Evolutionary conservation across 495 filamentous ascomycete species (phyloP), one percentile per base, ranked within the genome.

Genomic region (Hyaloscypha hepaticicola): DNA sequence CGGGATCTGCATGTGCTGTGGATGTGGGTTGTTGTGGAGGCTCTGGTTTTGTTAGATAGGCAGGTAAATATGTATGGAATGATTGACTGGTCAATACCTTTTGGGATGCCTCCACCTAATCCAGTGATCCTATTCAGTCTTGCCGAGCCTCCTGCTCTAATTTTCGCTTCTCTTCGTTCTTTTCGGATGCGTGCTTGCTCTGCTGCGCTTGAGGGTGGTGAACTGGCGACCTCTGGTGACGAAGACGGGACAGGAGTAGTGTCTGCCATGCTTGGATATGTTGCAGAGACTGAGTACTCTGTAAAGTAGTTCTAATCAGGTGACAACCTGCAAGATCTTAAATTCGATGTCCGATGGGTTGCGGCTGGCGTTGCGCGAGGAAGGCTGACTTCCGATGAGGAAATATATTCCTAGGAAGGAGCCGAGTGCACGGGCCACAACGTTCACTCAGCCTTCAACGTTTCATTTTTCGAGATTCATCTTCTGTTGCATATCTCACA

Each of bases 131-230:
- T 90, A 64, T 93, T 87, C 61, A 99, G 80, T 66, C 95, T 83
- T 26, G 87, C 83, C 34, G 86, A 85, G 41, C 91, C 95, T 57
- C 89, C 90, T 61, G 89, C 90, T 69, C 85, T 88, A 76, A 97
- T 89, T 78, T 96, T 97, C 29, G 93, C 91, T 76, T 96, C 90
- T 25, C 92, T 86, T 41, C 92, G 87, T 75, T 96, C 93, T 67
- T 95, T 93, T 67, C 94, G 92, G 41, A 92, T 81, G 22, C 92
- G 89, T 27, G 91, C 90, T 73, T 94, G 88, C 66, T 89, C 84
- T 11, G 87, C 83, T 55, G 90, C 87, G 9, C 87, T 89, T 34
- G 89, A 87, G 29, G 81, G 66, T 26, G 71, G 65, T 16, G 67
- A 65, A 60, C 69, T 66, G 38, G 70, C 63, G 58, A 49, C 63